Evolutionary conservation across 2,329 filamentous ascomycete species (phyloP), one percentile per base, ranked within the genome.

Genomic region (Ceratocystiopsis sp.): DNA sequence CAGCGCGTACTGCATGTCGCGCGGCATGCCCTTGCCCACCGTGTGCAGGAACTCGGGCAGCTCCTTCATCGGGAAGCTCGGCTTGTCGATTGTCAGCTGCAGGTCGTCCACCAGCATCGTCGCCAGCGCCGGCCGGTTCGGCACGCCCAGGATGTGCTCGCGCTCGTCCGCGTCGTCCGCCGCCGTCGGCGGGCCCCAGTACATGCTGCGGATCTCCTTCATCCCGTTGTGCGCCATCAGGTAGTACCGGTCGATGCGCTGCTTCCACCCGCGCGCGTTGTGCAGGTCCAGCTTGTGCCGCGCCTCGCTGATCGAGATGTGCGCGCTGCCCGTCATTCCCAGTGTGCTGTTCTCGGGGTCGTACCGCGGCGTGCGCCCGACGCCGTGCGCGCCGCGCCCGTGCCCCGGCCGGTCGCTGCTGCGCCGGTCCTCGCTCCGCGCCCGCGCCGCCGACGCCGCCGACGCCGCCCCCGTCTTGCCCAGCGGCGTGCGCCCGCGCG

Each of bases 1-100:
- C 17, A 98, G 67, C 11, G 85, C 78, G 57, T 96, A 98, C 54
- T 89, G 68, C 73, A 86, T 98, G 54, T 93, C 80, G 48, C 76
- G 70, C 1, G 91, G 91, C 76, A 98, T 93, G 1, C 91, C 91
- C 62, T 98, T 98, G n/a, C 91, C 91, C 45, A 96, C 79, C 40
- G 76, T 75, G 55, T 95, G 73, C 21, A 98, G 65, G 56, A 93
- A 98, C 15, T 81, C 73, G 0, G 89, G 83, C 43, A 89, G 75
- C 13, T 94, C 78, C 3, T 75, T 68, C 46, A 93, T 65, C 0
- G 86, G 80, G 56, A 98, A 98, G 0, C 84, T 89, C 1, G 91
- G 91, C 57, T 94, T 95, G 59, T 96, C 91, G 46, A 98, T 69
- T 32, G 77, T 67, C 44, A 98, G 69, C 49, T 89, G 80, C 32